Evolutionary conservation across 179 eudicot genomes (phyloP), one percentile per base, ranked within the genome.

Genomic region (Silene vulgaris): DNA sequence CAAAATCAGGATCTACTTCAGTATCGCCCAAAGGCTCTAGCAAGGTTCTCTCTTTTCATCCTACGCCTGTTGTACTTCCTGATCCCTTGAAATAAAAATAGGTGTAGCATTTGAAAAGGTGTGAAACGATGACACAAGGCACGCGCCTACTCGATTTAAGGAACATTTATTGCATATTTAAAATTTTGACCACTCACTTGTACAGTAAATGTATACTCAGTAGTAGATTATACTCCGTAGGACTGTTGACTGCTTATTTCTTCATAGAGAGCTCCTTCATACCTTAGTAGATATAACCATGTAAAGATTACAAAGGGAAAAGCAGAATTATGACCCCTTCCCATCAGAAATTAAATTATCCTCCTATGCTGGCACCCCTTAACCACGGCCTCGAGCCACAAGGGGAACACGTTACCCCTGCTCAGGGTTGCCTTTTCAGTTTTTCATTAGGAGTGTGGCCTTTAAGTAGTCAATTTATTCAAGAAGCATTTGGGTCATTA

Each of bases 21-120:
- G 59, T 87, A 63, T 83, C 95, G 71, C 73, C 96, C 68, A 89
- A 84, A 72, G 79, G 87, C 75, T 84, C 91, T 74, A 65, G 83
- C 37, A 91, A 96, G 99, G 99, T 96, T 84, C 63, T 67, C 20
- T 8, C 23, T 30, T 43, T 45, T 54, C 13, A 8, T 56, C 52
- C 68, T 19, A 13, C 20, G 5, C 71, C 37, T 29, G 19, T 19
- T 43, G 17, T 28, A 14, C 13, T 20, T 21, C 65, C 48, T 62
- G 28, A 19, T 11, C 65, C 45, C 28, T n/a, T 50, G 20, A 71
- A 21, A 57, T 43, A 14, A 21, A 7, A 8, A 14, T 17, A 29
- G 21, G 17, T 1, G 30, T 21, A 40, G 32, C 0, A 17, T 13
- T 14, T 40, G 1, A 45, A 45, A 43, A 20, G 50, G 14, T 9